Percentiles rank a stretch among this genome's conserved stretches.
phyloP scores from a whole-genome alignment of 176 grass and related monocot species.

The Eleusine indica region DNA sequence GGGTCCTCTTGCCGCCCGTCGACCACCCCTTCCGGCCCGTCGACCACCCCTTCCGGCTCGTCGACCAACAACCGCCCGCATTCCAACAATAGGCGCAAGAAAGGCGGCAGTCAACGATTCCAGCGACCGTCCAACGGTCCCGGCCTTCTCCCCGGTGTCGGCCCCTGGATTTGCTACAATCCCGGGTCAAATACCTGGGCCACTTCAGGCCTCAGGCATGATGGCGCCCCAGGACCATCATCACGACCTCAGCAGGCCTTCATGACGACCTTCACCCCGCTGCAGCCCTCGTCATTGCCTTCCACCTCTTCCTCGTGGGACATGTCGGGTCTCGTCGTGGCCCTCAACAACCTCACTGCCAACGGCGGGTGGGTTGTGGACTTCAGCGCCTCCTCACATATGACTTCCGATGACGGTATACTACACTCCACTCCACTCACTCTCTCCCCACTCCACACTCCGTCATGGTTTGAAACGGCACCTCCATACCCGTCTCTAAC shows the following conservation, averaged over 20 bases:
- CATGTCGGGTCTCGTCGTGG: neutral
- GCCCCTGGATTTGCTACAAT: neutral
- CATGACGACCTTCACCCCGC: neutral
- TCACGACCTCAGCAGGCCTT: neutral
- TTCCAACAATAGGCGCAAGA: no score
- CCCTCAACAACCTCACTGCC: neutral
- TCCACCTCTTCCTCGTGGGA: neutral
- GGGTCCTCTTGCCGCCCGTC: neutral
- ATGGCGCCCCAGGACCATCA: neutral
- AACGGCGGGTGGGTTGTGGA: neutral
- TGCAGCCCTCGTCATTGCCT: no score
- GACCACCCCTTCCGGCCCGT: neutral
- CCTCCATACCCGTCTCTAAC: neutral
- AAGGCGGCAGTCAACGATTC: no score
- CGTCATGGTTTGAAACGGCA: neutral
- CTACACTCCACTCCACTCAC: no score
- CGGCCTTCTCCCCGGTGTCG: neutral
- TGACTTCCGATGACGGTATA: neutral
- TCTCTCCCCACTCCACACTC: no score
- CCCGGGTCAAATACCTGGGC: no score
- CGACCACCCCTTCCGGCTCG: no score
- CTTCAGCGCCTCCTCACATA: neutral
- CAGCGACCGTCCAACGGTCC: no score
- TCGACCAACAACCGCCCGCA: no score
- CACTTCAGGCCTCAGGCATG: no score